A percentile compares a stretch with the other conserved stretches of the same genome.
Evolutionary conservation across 2,329 filamentous ascomycete genomes (phyloP).

Genomic region (Fusarium sp.): DNA sequence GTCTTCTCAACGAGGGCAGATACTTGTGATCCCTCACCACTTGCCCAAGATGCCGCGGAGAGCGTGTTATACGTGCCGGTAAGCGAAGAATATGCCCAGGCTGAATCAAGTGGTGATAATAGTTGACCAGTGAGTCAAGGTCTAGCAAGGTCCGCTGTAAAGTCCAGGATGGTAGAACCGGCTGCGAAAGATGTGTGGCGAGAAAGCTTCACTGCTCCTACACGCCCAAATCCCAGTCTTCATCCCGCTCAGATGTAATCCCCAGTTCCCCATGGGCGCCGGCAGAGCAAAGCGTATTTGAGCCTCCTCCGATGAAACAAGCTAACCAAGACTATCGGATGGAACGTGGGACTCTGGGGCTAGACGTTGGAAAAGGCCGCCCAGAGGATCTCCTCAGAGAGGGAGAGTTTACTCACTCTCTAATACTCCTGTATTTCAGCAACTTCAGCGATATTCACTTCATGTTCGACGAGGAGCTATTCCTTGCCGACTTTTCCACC

Average conservation of each 20-base stretch:
- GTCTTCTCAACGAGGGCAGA: neutral
- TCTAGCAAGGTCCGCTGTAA: neutral
- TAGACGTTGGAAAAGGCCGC: constrained; percentile 14
- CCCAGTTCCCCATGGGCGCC: neutral
- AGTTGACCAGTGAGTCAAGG: neutral
- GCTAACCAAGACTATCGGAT: constrained; percentile 4
- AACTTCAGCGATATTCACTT: constrained; percentile 23
- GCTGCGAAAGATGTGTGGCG: neutral
- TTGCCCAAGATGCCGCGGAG: neutral
- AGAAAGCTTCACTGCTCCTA: neutral
- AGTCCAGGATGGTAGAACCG: neutral
- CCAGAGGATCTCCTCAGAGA: constrained; percentile 15
- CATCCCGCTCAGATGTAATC: neutral
- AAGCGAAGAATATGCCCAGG: neutral
- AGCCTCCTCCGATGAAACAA: neutral
- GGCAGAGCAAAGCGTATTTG: neutral
- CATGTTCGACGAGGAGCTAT: constrained; percentile 18
- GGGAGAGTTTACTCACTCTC: constrained; percentile 16
- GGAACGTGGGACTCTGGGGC: neutral
- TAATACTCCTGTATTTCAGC: constrained; percentile 21
- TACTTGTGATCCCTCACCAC: neutral
- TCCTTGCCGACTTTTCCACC: constrained; percentile 4
- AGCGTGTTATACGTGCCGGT: neutral
- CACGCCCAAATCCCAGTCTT: neutral
- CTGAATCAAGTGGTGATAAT: neutral